Evolutionary conservation across 73 alveolate genomes (phyloP), one percentile per base, ranked within the genome.

Genomic region (Loxodes magnus): DNA sequence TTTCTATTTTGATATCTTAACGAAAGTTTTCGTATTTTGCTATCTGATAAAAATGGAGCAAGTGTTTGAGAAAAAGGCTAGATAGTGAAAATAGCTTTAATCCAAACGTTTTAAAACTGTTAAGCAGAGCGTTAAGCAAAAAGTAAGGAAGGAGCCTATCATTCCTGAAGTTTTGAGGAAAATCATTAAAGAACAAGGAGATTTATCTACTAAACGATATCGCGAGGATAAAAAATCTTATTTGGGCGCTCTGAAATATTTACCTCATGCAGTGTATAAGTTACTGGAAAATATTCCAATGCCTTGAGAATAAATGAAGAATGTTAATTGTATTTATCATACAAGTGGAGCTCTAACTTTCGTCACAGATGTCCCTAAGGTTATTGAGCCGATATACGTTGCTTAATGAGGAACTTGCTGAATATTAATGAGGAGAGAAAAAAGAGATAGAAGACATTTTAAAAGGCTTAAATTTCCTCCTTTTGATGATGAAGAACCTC

Each of bases 321-420:
- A 90, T 27, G 97, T 93, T 35, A 86, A 81, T 51, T 91, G 85
- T 3, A 82, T 96, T 42, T 96, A 96, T 78, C 99, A 96, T 77
- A 89, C 87, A 48, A 88, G 98, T 4, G 99, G 99, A 16, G 98
- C 98, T 49, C 93, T 96, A 42, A 94, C 99, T 10, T 96, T 96
- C 70, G 84, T 92, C 25, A 78, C 95, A 69, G 98, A 94, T 62
- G 85, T 94, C 20, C 99, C 99, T 14, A 93, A 88, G 74, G 99
- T 96, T 35, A 96, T 96, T 49, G 99, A 96, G 63, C 99, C 99
- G 0, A 90, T 96, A 27, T 96, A 89, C 74, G 59, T 87, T 36
- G 99, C 99, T 0, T 92, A 96, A 74, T 96, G 99, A 99, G 99
- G 98, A 6, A 84, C 98, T 25, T 94, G 93, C 99, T 96, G 99